phyloP scores from a whole-genome alignment of 2,329 filamentous ascomycete genomes.

The Penicillium sp. region DNA sequence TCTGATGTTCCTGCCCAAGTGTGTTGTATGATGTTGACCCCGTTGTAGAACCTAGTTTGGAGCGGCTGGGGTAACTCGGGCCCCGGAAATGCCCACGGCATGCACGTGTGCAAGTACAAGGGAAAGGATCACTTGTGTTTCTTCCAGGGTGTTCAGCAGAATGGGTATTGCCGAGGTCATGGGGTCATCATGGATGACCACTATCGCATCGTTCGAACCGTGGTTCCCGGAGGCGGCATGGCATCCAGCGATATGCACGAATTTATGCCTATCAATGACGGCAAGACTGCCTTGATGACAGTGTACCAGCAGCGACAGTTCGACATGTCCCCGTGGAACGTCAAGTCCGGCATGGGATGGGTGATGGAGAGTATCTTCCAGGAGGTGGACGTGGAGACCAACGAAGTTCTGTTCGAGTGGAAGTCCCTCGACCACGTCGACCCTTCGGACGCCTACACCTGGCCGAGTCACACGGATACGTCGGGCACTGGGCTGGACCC shows the following conservation, averaged over 20 bases:
- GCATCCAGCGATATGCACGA: slow-evolving; percentile 47
- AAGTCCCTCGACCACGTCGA: slow-evolving; percentile 44
- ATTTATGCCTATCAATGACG: slow-evolving; percentile 41
- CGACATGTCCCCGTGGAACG: slow-evolving; percentile 41
- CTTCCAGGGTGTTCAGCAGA: slow-evolving; percentile 45
- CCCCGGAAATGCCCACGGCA: slow-evolving; percentile 42
- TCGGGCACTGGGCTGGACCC: slow-evolving; percentile 42
- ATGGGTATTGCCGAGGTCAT: slow-evolving; percentile 46
- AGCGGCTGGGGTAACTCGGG: slow-evolving; percentile 43
- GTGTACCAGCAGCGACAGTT: slow-evolving; percentile 39
- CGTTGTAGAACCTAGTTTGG: slow-evolving; percentile 45
- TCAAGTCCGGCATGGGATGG: slow-evolving; percentile 42
- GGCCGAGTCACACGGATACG: slow-evolving; percentile 37
- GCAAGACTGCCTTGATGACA: slow-evolving; percentile 35
- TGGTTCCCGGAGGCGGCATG: slow-evolving; percentile 35
- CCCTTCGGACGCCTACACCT: slow-evolving; percentile 41
- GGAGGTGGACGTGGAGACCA: slow-evolving; percentile 46
- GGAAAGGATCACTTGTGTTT: slow-evolving; percentile 45
- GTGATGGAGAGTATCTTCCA: slow-evolving; percentile 47
- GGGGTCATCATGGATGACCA: slow-evolving; percentile 46
- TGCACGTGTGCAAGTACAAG: slow-evolving; percentile 44
- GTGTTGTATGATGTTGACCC: no score
- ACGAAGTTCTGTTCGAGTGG: slow-evolving; percentile 44
- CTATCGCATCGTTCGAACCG: slow-evolving; percentile 43
- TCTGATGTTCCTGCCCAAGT: no score